A percentile compares a stretch with the other conserved stretches of the same genome.
phyloP scores from a whole-genome alignment of 805 yeast species.

The Myxozyma neotropica region DNA sequence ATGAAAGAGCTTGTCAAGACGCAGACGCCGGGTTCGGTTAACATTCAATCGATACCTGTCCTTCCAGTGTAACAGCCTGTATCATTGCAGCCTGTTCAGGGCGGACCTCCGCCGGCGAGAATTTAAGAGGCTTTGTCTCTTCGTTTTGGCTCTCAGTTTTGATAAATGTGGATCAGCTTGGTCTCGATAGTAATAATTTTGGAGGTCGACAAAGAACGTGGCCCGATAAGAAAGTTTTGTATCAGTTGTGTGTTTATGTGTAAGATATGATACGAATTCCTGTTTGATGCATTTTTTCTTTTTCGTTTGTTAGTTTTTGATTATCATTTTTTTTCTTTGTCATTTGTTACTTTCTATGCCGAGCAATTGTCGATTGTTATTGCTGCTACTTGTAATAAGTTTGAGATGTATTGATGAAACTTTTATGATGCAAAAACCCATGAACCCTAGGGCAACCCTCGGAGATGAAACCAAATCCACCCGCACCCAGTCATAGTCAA shows the following conservation, averaged over 20 bases:
- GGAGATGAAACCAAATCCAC: no score
- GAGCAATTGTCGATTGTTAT: no score
- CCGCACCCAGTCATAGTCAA: no score
- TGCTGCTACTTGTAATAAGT: no score
- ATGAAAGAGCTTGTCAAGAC: slow-evolving; percentile 29
- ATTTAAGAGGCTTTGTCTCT: background rate
- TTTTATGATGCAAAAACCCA: no score
- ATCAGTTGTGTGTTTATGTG: background rate
- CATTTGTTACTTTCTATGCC: no score
- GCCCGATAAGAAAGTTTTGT: background rate
- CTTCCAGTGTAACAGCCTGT: slow-evolving; percentile 1
- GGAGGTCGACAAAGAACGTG: background rate
- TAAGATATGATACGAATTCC: background rate
- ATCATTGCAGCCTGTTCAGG: background rate
- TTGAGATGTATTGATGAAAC: no score
- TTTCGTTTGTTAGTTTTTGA: background rate
- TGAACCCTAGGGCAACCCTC: no score
- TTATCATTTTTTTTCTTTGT: background rate
- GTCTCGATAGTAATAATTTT: background rate
- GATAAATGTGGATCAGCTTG: background rate
- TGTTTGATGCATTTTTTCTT: background rate
- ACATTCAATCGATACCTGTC: background rate
- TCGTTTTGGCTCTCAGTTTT: background rate
- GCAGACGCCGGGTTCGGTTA: background rate
- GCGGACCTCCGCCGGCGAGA: background rate